These are phyloP conservation scores for Phascolomyces articulosus DNA, from an alignment of 371 early-diverging fungal genomes.

Conservation along the genomic window DNA sequence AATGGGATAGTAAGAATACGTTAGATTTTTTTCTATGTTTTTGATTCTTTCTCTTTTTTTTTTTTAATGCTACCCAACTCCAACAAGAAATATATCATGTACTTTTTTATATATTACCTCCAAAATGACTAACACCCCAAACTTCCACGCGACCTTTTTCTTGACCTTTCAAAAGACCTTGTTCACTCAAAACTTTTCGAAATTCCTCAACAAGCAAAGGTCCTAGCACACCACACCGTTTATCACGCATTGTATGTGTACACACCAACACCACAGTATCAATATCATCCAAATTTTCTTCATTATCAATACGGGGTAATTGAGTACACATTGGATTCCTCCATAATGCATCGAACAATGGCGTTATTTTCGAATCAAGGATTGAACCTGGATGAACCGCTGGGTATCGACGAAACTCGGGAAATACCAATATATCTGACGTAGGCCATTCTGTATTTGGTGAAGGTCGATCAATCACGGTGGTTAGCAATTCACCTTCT, in stretches of 20 bases:
- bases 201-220: conserved; percentile 47
- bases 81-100: not conserved
- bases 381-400: conserved; percentile 15
- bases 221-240: conserved; percentile 48
- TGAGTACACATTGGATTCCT: conserved; percentile 9
- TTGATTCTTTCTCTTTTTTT: no score
- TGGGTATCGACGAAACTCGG: conserved; percentile 38
- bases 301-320: conserved; percentile 9
- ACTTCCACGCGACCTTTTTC: conserved; percentile 33
- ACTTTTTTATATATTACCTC: conserved; percentile 28
- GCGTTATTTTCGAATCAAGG: conserved; percentile 12
- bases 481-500: conserved; percentile 19
- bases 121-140: conserved; percentile 53
- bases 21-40: no score
- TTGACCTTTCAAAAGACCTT: conserved; percentile 19
- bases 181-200: conserved; percentile 24
- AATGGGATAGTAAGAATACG: not conserved
- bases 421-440: conserved; percentile 40
- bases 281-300: conserved; percentile 24
- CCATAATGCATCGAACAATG: conserved; percentile 32
- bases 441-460: conserved; percentile 12
- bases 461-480: conserved; percentile 30
- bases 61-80: not conserved
- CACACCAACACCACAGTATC: conserved; percentile 48
- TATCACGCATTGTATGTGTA: conserved; percentile 46